Percentiles rank a stretch among this genome's conserved stretches.
Evolutionary conservation across 1,284 basidiomycete genomes (phyloP).

Genomic region (Cutaneotrichosporon cavernicola): DNA sequence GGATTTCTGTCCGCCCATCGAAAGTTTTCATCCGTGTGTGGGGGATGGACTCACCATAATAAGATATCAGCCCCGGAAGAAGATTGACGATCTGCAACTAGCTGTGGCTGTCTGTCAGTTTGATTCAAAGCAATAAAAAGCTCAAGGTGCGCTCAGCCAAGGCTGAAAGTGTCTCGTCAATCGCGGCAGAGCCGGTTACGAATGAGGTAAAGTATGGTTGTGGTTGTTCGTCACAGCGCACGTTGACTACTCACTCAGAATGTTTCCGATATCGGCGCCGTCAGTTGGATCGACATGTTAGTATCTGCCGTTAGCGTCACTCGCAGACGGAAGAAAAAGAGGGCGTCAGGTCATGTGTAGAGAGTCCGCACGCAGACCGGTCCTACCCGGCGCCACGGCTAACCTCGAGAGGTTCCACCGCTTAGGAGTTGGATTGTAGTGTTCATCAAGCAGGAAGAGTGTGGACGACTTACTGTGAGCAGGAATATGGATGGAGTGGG

Average conservation of each 20-base stretch:
- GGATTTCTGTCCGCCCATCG: slow-evolving; percentile 51
- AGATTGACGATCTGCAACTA: no score
- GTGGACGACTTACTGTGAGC: slow-evolving; percentile 14
- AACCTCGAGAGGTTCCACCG: slow-evolving; percentile 41
- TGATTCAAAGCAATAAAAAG: background rate
- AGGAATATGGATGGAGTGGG: background rate
- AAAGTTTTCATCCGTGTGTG: slow-evolving; percentile 39
- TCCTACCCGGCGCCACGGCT: slow-evolving; percentile 41
- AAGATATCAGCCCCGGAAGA: background rate
- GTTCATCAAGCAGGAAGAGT: slow-evolving; percentile 34
- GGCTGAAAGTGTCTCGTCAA: slow-evolving; percentile 52
- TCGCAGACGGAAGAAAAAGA: slow-evolving; percentile 4
- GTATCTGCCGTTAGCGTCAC: slow-evolving; percentile 15
- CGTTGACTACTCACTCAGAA: slow-evolving; percentile 27
- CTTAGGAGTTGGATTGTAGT: slow-evolving; percentile 49
- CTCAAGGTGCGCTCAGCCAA: slow-evolving; percentile 46
- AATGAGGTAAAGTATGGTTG: slow-evolving; percentile 52
- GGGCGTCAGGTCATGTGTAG: slow-evolving; percentile 51
- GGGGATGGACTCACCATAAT: slow-evolving; percentile 1
- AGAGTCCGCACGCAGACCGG: slow-evolving; percentile 43
- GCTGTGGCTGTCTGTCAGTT: slow-evolving; percentile 6
- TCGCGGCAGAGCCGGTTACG: slow-evolving; percentile 43
- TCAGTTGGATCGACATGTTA: background rate
- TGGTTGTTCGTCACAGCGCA: slow-evolving; percentile 47
- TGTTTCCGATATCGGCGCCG: background rate